These are phyloP conservation scores for Eutrema japonicum DNA, from an alignment of 345 rosid species.

Conservation along the genomic window DNA sequence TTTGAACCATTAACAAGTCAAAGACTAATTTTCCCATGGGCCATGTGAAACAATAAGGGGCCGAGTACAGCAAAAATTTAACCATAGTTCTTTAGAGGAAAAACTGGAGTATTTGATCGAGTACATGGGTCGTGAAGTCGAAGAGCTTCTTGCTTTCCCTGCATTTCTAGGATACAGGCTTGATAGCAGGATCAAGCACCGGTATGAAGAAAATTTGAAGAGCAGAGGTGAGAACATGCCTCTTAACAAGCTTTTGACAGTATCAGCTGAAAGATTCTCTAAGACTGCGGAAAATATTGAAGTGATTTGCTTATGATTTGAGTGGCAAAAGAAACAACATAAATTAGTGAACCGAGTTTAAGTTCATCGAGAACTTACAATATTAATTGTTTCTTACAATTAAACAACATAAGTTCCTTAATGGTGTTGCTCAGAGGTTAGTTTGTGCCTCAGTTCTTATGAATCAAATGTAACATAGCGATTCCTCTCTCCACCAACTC, in stretches of 20 bases:
- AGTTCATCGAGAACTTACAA: neutral
- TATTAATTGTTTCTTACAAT: neutral
- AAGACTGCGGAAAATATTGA: slow-evolving; percentile 34
- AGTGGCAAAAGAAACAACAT: slow-evolving; percentile 4
- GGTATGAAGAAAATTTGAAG: slow-evolving; percentile 64
- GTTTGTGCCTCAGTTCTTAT: neutral
- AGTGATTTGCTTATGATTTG: slow-evolving; percentile 41
- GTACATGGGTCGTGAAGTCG: slow-evolving; percentile 75
- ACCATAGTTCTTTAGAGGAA: slow-evolving; percentile 55
- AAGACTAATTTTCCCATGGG: too few species aligned
- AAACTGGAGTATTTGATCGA: slow-evolving; percentile 73
- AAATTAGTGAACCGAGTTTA: slow-evolving; percentile 7
- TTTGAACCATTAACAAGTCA: too few species aligned
- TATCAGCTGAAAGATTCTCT: slow-evolving; percentile 61
- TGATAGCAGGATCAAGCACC: slow-evolving; percentile 73
- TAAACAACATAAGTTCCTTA: neutral
- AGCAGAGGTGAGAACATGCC: slow-evolving; percentile 66
- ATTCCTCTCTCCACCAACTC: too few species aligned
- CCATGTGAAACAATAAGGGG: too few species aligned
- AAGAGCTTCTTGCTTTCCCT: slow-evolving; percentile 75
- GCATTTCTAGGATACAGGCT: slow-evolving; percentile 83
- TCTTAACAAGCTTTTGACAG: slow-evolving; percentile 66
- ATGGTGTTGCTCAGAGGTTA: slow-evolving; percentile 8
- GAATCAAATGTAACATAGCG: neutral
- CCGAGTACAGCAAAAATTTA: too few species aligned